Percentiles rank a stretch among this genome's conserved stretches.
Conservation (phyloP, 2,329 filamentous ascomycete species). For the Periconia sp. region DNA sequence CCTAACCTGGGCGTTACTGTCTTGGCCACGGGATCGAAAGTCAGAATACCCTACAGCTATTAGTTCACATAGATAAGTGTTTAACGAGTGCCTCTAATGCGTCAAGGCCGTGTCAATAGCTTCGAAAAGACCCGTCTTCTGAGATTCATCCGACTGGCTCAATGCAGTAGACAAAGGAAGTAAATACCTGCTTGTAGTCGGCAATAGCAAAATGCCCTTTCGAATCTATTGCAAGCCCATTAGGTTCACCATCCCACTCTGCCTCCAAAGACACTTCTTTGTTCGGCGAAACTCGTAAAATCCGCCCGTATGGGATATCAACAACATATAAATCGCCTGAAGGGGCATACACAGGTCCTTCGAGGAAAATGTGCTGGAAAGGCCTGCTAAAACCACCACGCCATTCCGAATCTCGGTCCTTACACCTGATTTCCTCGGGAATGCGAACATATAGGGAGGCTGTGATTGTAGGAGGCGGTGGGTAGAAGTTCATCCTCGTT, state of each 20-base stretch:
- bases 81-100: no score
- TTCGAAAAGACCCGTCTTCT: no score
- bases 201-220: constrained; percentile 48
- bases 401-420: no score
- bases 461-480: no score
- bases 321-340: constrained; percentile 47
- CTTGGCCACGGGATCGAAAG: constrained; percentile 38
- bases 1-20: constrained; percentile 40
- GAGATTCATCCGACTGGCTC: no score
- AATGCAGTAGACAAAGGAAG: no score
- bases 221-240: constrained; percentile 43
- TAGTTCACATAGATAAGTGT: no score
- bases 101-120: no score
- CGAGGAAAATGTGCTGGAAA: constrained; percentile 50
- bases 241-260: constrained; percentile 51
- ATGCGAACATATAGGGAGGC: no score
- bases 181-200: constrained; percentile 54
- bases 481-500: no score
- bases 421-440: no score
- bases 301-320: constrained; percentile 50
- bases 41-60: constrained; percentile 51
- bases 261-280: constrained; percentile 40
- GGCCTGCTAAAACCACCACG: constrained; percentile 35
- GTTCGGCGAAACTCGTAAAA: constrained; percentile 40
- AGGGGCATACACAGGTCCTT: constrained; percentile 44